phyloP scores from a whole-genome alignment of 352 stramenopile species.

The Phytophthora podocarpi region DNA sequence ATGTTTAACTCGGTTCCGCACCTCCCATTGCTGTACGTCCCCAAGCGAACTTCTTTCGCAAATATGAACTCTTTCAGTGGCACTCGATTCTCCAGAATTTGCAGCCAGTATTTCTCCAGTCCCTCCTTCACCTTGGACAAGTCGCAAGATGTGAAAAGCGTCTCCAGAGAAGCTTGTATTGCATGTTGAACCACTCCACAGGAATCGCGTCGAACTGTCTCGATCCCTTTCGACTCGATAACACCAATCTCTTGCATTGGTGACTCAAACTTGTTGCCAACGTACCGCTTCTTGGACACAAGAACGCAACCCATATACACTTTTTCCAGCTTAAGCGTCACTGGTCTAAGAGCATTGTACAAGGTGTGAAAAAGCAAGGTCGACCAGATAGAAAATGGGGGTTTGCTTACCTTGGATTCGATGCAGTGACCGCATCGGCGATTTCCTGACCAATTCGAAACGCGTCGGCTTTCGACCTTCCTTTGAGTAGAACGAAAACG shows the following conservation, averaged over 20 bases:
- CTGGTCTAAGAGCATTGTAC: slow-evolving; percentile 44
- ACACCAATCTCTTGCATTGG: slow-evolving; percentile 47
- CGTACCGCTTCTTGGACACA: slow-evolving; percentile 96
- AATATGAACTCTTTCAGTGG: slow-evolving; percentile 85
- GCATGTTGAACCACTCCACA: slow-evolving; percentile 86
- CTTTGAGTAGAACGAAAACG: slow-evolving; percentile 97
- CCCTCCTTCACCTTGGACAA: slow-evolving; percentile 70
- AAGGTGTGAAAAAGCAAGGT: not conserved
- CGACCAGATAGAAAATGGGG: not conserved
- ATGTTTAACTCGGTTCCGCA: slow-evolving; percentile 8
- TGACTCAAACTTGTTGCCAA: slow-evolving; percentile 87
- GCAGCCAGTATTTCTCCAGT: slow-evolving; percentile 66
- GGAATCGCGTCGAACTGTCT: slow-evolving; percentile 93
- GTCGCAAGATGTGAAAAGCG: slow-evolving; percentile 74
- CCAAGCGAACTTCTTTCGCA: slow-evolving; percentile 85
- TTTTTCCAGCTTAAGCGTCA: slow-evolving; percentile 90
- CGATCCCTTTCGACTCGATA: slow-evolving; percentile 93
- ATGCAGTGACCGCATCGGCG: slow-evolving; percentile 78
- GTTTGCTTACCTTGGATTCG: slow-evolving; percentile 74
- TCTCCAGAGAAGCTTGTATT: slow-evolving; percentile 68
- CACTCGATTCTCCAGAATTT: slow-evolving; percentile 70
- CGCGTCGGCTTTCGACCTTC: slow-evolving; percentile 92
- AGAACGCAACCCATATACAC: slow-evolving; percentile 93
- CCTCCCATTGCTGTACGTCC: slow-evolving; percentile 76
- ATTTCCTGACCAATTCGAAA: slow-evolving; percentile 95